Evolutionary conservation across 495 filamentous ascomycete species (phyloP).

Genomic region (Tuber indicum): DNA sequence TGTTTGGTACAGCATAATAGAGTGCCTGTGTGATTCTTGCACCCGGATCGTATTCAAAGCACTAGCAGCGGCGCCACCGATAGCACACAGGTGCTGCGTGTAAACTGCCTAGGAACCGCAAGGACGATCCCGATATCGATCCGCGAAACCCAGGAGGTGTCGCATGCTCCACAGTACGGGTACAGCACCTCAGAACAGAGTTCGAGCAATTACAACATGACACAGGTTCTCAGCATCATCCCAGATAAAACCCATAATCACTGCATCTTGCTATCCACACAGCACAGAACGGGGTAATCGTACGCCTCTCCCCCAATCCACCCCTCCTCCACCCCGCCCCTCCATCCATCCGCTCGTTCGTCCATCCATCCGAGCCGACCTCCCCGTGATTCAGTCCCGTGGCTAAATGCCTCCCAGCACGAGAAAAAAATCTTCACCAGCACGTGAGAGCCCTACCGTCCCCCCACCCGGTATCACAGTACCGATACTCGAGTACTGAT

Average conservation of each 20-base stretch:
- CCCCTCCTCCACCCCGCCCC: neutral
- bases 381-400: neutral
- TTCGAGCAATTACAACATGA: neutral
- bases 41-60: no score
- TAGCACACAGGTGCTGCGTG: neutral
- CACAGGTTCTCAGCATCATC: neutral
- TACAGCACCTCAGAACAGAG: neutral
- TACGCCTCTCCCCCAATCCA: no score
- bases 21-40: neutral
- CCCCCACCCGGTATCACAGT: neutral
- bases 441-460: neutral
- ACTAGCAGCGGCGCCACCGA: neutral
- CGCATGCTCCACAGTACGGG: neutral
- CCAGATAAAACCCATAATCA: neutral
- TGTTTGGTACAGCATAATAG: no score
- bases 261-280: neutral
- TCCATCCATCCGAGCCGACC: neutral
- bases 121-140: neutral
- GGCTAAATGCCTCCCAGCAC: neutral
- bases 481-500: neutral
- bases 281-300: neutral
- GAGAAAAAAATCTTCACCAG: neutral
- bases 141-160: neutral
- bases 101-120: neutral
- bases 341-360: neutral